Conservation (phyloP, 352 stramenopile species). For the Plasmopara halstedii region DNA sequence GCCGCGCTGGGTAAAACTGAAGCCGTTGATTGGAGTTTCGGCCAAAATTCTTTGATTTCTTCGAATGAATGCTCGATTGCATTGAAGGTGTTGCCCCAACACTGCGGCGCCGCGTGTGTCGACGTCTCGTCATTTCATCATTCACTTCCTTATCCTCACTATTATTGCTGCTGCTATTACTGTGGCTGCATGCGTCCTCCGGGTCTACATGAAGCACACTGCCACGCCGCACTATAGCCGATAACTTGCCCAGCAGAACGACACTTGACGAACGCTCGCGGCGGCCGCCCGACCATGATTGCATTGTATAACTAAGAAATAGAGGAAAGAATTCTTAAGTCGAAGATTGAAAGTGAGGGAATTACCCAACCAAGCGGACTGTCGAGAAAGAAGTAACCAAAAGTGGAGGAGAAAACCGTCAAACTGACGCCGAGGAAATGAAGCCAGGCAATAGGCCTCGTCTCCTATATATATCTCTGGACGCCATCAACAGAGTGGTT, state of each 20-base stretch:
- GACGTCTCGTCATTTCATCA: slow-evolving; percentile 1
- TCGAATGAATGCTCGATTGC: slow-evolving; percentile 20
- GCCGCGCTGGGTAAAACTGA: slow-evolving; percentile 28
- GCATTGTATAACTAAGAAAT: slow-evolving; percentile 11
- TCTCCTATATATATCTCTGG: slow-evolving; percentile 6
- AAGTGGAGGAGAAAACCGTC: slow-evolving; percentile 18
- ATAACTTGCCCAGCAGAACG: slow-evolving; percentile 39
- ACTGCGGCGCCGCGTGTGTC: slow-evolving; percentile 5
- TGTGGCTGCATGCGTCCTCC: slow-evolving; percentile 16
- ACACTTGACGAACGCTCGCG: slow-evolving; percentile 32
- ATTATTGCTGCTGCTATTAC: slow-evolving; percentile 13
- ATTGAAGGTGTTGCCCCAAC: slow-evolving; percentile 9
- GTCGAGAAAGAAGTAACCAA: not conserved
- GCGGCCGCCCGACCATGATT: slow-evolving; percentile 22
- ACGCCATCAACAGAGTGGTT: slow-evolving; percentile 10
- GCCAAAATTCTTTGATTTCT: slow-evolving; percentile 10
- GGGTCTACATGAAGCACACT: slow-evolving; percentile 25
- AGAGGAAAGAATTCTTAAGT: not conserved
- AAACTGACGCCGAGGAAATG: slow-evolving; percentile 6
- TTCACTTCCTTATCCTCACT: slow-evolving; percentile 12
- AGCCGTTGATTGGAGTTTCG: slow-evolving; percentile 16
- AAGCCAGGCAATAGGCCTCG: not conserved
- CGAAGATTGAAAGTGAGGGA: slow-evolving; percentile 15
- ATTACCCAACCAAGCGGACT: not conserved
- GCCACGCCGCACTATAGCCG: slow-evolving; percentile 37